Evolutionary conservation across 306 rosid genomes (phyloP), one percentile per base, ranked within the genome.

Genomic region (Pyrus communis): DNA sequence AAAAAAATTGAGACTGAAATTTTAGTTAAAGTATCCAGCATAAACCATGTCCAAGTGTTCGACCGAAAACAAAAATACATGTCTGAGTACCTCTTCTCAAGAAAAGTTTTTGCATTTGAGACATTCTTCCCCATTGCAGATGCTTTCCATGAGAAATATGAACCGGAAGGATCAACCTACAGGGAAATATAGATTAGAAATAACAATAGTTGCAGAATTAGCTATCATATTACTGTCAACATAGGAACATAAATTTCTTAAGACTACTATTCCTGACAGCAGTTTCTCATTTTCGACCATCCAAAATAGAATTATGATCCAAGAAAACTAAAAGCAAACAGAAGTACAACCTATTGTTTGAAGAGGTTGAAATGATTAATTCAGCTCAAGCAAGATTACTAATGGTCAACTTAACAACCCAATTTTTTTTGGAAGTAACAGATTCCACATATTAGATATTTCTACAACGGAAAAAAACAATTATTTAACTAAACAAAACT

Each of bases 121-220:
- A 95, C 97, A 86, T 95, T 95, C 79, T 95, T 95, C 75, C 99
- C 99, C 99, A 92, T 92, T 66, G 97, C 99, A 22, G 97, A 95
- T 54, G 99, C 97, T 79, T 95, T 92, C 97, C 99, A 95, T 25
- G 99, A 92, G 83, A 95, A 95, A 79, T 92, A 95, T 23, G 97
- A 92, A 81, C 97, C 99, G 0, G 97, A 95, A 49, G 97, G 99
- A 84, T 95, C 99, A 71, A 95, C 97, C 99, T 95, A 81, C 54
- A 84, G 75, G 31, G 14, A 77, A 58, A 46, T 74, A 74, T 61
- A 82, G 57, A 77, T 78, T 27, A 31, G 11, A 30, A 63, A 4
- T 17, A 11, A 18, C 38, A 75, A 38, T 0, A 61, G 7, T 18
- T 64, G 46, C 68, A 46, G 21, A 22, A 63, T n/a, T 22, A 18